Percentiles rank a stretch among this genome's conserved stretches.
Evolutionary conservation across 768 basidiomycete species (phyloP).

Genomic region (Lactarius tabidus): DNA sequence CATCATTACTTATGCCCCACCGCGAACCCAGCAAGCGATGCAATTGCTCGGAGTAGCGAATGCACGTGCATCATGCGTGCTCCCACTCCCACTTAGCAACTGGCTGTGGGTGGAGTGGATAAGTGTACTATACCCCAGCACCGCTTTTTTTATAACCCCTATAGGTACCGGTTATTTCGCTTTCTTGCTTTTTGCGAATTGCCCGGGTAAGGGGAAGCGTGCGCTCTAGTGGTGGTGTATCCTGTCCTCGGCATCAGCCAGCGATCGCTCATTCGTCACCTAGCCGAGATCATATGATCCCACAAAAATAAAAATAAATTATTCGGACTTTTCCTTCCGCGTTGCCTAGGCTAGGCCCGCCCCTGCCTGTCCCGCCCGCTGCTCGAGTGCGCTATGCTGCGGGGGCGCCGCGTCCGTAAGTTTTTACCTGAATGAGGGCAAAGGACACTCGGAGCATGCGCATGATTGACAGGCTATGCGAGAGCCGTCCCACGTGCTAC

Average conservation of each 20-base stretch:
- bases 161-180: background rate
- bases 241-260: background rate
- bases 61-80: background rate
- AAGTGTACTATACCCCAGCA: background rate
- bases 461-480: no score
- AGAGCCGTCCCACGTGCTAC: background rate
- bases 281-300: background rate
- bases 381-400: background rate
- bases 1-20: background rate
- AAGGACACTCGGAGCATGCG: background rate
- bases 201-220: background rate
- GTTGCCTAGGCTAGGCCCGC: background rate
- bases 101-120: background rate
- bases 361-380: background rate
- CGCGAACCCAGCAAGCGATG: background rate
- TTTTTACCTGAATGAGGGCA: background rate
- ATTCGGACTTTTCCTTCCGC: background rate
- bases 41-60: background rate
- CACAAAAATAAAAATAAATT: background rate
- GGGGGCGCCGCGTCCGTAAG: background rate
- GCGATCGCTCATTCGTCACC: background rate
- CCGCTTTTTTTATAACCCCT: background rate
- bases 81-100: background rate
- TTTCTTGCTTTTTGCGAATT: background rate
- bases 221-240: background rate